These are phyloP conservation scores for Hymenoscyphus occultus DNA, from an alignment of 2,329 filamentous ascomycete genomes.

Conservation along the genomic window DNA sequence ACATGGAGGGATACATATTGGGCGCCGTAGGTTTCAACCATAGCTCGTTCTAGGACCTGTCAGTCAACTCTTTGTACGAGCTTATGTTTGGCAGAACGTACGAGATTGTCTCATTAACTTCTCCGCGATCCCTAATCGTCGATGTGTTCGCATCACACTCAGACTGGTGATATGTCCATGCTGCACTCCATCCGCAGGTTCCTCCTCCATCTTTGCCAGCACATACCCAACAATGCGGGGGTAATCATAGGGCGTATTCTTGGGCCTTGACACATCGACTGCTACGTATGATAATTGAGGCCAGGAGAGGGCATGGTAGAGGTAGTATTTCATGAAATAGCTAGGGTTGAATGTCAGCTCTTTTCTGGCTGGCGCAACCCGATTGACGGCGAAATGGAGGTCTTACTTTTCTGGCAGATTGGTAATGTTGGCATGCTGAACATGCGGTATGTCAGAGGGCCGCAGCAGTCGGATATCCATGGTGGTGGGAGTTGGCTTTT, in stretches of 20 bases:
- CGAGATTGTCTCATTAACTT: conserved; percentile 96
- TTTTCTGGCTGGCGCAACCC: conserved; percentile 6
- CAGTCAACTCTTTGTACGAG: neutral
- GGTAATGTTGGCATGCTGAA: conserved; percentile 98
- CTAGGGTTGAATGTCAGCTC: conserved; percentile 16
- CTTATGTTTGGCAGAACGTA: conserved; percentile 48
- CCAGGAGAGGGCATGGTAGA: conserved; percentile 98
- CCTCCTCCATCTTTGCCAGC: conserved; percentile 99
- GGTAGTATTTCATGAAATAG: conserved; percentile 99
- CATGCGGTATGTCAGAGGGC: conserved; percentile 79
- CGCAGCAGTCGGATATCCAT: conserved; percentile 93
- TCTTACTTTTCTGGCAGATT: conserved; percentile 85
- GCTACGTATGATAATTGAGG: conserved; percentile 96
- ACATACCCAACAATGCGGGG: conserved; percentile 99
- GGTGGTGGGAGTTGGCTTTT: conserved; percentile 33
- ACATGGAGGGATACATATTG: conserved; percentile 96
- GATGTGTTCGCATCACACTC: conserved; percentile 94
- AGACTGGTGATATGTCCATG: conserved; percentile 96
- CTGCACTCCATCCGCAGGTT: conserved; percentile 82
- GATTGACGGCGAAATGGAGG: neutral
- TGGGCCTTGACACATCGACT: conserved; percentile 81
- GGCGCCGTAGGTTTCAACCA: conserved; percentile 91
- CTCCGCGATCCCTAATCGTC: conserved; percentile 87
- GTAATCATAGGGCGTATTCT: conserved; percentile 77
- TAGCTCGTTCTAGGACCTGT: conserved; percentile 69